Conservation (phyloP, 2,329 filamentous ascomycete species). For the Aureobasidium sp. region DNA sequence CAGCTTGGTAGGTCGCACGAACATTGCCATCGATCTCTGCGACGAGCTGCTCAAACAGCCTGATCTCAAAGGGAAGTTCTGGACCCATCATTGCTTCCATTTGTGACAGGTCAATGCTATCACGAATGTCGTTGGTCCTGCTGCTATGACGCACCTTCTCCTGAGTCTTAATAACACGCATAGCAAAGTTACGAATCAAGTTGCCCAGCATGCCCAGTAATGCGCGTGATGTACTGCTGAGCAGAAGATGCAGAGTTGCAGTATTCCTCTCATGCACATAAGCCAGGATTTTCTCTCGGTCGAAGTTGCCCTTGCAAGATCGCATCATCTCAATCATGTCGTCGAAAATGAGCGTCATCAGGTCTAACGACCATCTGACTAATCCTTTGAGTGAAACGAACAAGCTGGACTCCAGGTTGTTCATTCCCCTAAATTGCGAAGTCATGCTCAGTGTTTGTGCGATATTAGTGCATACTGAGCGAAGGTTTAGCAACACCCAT, state of each 20-base stretch:
- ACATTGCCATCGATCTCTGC: conserved; percentile 61
- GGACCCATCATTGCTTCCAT: conserved; percentile 32
- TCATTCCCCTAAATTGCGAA: conserved; percentile 17
- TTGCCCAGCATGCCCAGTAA: conserved; percentile 65
- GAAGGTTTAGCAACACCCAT: conserved; percentile 66
- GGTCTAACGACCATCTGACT: conserved; percentile 69
- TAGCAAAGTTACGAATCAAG: conserved; percentile 41
- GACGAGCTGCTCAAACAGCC: conserved; percentile 41
- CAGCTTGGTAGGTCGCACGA: conserved; percentile 46
- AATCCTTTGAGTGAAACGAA: conserved; percentile 67
- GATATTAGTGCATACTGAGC: conserved; percentile 46
- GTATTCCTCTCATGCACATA: conserved; percentile 19
- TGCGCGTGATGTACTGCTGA: conserved; percentile 67
- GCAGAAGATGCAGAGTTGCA: conserved; percentile 46
- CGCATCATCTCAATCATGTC: conserved; percentile 36
- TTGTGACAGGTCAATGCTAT: neutral
- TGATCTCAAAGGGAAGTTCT: conserved; percentile 40
- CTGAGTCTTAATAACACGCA: conserved; percentile 12
- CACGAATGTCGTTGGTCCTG: neutral
- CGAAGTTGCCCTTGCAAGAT: conserved; percentile 2
- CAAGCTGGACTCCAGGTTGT: conserved; percentile 48
- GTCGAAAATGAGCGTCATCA: conserved; percentile 50
- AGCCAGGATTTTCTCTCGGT: neutral
- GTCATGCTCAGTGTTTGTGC: conserved; percentile 22
- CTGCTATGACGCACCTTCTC: conserved; percentile 28